Evolutionary conservation across 768 basidiomycete species (phyloP).

Genomic region (Lentinus brumalis): DNA sequence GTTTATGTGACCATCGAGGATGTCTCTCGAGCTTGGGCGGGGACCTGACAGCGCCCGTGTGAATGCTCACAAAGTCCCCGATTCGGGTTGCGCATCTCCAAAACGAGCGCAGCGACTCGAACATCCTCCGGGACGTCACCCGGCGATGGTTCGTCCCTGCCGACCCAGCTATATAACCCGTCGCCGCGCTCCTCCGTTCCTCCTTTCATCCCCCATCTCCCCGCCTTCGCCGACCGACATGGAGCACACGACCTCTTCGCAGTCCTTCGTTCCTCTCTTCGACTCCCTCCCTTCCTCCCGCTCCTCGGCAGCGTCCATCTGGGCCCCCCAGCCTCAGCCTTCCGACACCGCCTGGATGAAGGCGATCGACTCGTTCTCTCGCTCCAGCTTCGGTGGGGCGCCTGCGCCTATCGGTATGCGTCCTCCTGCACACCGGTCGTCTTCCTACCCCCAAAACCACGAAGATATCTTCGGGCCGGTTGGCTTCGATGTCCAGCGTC

Average conservation of each 20-base stretch:
- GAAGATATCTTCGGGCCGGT: slow-evolving; percentile 72
- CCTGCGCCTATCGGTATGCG: slow-evolving; percentile 6
- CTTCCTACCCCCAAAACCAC: slow-evolving; percentile 38
- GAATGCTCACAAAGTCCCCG: slow-evolving; percentile 18
- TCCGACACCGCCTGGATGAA: slow-evolving; percentile 69
- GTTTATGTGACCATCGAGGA: slow-evolving; percentile 21
- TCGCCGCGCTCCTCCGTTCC: slow-evolving; percentile 1
- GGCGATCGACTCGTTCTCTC: slow-evolving; percentile 62
- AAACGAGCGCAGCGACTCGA: slow-evolving; percentile 9
- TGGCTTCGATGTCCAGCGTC: slow-evolving; percentile 41
- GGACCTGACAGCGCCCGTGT: slow-evolving; percentile 15
- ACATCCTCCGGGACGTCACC: slow-evolving; percentile 11
- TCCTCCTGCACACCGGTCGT: slow-evolving; percentile 28
- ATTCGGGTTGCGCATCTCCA: slow-evolving; percentile 15
- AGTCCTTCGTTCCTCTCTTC: slow-evolving; percentile 30
- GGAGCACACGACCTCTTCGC: slow-evolving; percentile 22
- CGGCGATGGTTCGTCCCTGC: slow-evolving; percentile 3
- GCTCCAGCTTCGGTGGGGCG: slow-evolving; percentile 35
- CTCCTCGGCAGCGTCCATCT: slow-evolving; percentile 55
- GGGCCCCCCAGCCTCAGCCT: slow-evolving; percentile 80
- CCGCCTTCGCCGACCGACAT: slow-evolving; percentile 17
- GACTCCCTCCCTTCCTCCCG: slow-evolving; percentile 23
- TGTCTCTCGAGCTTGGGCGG: slow-evolving; percentile 5
- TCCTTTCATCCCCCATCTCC: slow-evolving; percentile 14
- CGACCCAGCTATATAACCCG: slow-evolving; percentile 14